Conservation (phyloP, 2,329 filamentous ascomycete genomes). For the Neofusicoccum umdonicola region DNA sequence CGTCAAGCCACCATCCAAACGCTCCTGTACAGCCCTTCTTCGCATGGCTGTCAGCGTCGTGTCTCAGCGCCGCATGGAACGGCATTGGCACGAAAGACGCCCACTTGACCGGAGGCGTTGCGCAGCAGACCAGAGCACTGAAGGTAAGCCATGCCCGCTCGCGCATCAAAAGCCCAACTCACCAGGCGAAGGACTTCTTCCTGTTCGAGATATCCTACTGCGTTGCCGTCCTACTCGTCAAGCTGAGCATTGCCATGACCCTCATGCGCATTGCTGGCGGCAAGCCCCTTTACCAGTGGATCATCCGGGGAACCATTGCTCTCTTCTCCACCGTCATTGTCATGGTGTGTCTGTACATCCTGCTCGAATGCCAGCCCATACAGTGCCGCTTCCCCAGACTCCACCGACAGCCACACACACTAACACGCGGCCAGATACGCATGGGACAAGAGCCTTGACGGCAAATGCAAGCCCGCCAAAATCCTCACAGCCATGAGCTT, state of each 20-base stretch:
- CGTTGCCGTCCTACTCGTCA: conserved; percentile 33
- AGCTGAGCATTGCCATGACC: conserved; percentile 36
- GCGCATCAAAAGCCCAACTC: not conserved
- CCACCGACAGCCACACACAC: not conserved
- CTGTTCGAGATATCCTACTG: conserved; percentile 38
- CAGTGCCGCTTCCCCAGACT: conserved; percentile 10
- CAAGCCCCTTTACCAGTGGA: conserved; percentile 26
- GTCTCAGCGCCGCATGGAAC: not conserved
- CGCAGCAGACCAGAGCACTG: not conserved
- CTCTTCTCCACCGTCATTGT: conserved; percentile 30
- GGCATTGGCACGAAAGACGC: not conserved
- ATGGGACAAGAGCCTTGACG: not conserved
- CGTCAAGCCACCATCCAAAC: not conserved
- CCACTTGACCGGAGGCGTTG: not conserved
- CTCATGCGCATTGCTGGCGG: conserved; percentile 33
- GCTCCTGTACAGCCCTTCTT: not conserved
- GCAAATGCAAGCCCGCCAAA: not conserved
- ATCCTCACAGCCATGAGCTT: not conserved
- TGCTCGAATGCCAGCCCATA: conserved; percentile 35
- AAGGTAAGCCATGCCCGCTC: not conserved
- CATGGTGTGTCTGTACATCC: conserved; percentile 33
- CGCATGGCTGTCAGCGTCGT: not conserved
- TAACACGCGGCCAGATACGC: not conserved
- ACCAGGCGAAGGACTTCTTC: conserved; percentile 31
- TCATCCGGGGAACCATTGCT: conserved; percentile 28